Percentiles rank a stretch among this genome's conserved stretches.
Evolutionary conservation across 768 basidiomycete genomes (phyloP).

Genomic region (Mycena rosella): DNA sequence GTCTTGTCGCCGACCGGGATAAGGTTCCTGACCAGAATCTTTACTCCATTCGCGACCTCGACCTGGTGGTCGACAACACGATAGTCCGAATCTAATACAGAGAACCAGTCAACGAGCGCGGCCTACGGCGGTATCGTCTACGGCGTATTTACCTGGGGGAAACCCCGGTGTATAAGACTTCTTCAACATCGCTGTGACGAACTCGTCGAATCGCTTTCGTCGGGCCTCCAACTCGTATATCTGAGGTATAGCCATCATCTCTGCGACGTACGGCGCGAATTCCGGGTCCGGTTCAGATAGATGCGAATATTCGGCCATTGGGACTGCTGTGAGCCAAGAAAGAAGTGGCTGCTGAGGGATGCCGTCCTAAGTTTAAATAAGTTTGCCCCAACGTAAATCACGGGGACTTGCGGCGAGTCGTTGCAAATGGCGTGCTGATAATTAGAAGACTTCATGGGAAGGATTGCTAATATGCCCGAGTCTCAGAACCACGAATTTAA

Average conservation of each 20-base stretch:
- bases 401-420: no score
- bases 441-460: no score
- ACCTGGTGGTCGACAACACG: conserved; percentile 22
- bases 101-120: not conserved
- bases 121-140: no score
- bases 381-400: no score
- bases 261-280: conserved; percentile 24
- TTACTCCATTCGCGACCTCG: conserved; percentile 25
- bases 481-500: no score
- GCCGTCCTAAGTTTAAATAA: no score
- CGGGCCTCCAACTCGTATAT: not conserved
- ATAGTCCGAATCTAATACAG: conserved; percentile 22
- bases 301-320: conserved; percentile 32
- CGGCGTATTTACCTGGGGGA: conserved; percentile 25
- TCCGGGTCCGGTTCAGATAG: conserved; percentile 32
- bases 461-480: no score
- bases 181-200: not conserved
- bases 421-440: no score
- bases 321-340: not conserved
- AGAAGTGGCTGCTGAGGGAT: no score
- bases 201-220: conserved; percentile 1
- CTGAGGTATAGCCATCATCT: conserved; percentile 1
- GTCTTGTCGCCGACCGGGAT: conserved; percentile 11
- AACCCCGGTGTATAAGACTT: conserved; percentile 5
- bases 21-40: conserved; percentile 26